Evolutionary conservation across 192 early-diverging fungal species (phyloP).

Genomic region (Dimargaris cristalligena): DNA sequence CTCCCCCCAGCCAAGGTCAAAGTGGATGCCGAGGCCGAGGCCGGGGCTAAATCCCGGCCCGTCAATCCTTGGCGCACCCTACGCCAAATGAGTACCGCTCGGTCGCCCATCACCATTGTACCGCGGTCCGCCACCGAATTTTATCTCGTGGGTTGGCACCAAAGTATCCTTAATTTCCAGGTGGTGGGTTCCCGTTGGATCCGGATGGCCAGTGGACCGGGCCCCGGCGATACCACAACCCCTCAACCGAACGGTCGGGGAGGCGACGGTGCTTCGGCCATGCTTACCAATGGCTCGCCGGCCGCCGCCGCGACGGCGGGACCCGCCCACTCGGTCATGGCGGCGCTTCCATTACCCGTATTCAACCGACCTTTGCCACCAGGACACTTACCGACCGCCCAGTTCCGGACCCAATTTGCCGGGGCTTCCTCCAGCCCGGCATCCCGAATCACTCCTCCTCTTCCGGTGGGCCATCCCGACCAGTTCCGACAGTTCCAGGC

Average conservation of each 20-base stretch:
- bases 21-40: background rate
- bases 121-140: background rate
- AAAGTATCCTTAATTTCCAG: background rate
- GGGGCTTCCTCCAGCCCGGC: background rate
- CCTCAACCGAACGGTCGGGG: background rate
- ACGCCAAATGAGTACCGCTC: background rate
- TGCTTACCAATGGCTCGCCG: no score
- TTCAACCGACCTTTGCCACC: no score
- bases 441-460: background rate
- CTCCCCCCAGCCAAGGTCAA: no score
- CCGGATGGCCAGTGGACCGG: background rate
- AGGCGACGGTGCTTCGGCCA: background rate
- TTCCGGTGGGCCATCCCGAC: background rate
- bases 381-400: no score
- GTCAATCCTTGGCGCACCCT: background rate
- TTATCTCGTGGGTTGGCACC: background rate
- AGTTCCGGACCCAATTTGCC: background rate
- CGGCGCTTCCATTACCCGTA: no score
- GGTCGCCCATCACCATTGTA: background rate
- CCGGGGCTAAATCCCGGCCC: no score
- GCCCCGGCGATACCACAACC: background rate
- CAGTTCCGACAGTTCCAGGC: background rate
- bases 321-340: background rate
- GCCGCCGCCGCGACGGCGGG: background rate
- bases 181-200: background rate